Conservation (phyloP, 805 yeast genomes). For the Suhomyces emberorum region DNA sequence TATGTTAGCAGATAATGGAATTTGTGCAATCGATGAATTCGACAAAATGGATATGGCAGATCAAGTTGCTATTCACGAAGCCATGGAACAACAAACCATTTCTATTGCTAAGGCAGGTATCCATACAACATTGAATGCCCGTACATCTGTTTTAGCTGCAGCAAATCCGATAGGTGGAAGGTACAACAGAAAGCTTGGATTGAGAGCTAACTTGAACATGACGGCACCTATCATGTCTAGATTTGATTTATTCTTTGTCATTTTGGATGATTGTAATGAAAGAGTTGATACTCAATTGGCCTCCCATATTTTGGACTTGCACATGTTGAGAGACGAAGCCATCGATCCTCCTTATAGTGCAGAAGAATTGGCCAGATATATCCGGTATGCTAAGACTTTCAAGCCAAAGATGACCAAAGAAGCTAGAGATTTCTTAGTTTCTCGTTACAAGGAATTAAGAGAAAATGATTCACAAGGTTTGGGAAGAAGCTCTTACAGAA, state of each 20-base stretch:
- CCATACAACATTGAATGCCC: conserved; percentile 94
- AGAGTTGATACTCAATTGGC: conserved; percentile 87
- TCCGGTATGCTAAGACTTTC: conserved; percentile 88
- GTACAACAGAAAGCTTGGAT: conserved; percentile 80
- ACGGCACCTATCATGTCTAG: conserved; percentile 99
- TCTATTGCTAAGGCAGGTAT: conserved; percentile 99
- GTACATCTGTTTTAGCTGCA: conserved; percentile 97
- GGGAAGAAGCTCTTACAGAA: conserved; percentile 82
- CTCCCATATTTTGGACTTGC: conserved; percentile 86
- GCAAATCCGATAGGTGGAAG: conserved; percentile 98
- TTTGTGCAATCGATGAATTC: conserved; percentile 97
- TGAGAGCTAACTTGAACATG: conserved; percentile 87
- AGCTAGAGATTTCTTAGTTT: conserved; percentile 74
- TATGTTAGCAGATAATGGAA: conserved; percentile 97
- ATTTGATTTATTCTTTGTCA: conserved; percentile 91
- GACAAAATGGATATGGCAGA: conserved; percentile 95
- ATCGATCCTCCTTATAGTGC: conserved; percentile 86
- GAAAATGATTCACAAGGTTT: conserved; percentile 88
- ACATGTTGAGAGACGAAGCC: conserved; percentile 87
- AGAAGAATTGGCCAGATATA: conserved; percentile 83
- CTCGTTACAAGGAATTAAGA: conserved; percentile 80
- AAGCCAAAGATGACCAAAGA: conserved; percentile 82
- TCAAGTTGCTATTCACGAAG: conserved; percentile 98
- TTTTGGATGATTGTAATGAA: conserved; percentile 92
- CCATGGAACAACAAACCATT: conserved; percentile 99